Evolutionary conservation across 1,284 basidiomycete species (phyloP), one percentile per base, ranked within the genome.

Genomic region (Entoloma clypeatum): DNA sequence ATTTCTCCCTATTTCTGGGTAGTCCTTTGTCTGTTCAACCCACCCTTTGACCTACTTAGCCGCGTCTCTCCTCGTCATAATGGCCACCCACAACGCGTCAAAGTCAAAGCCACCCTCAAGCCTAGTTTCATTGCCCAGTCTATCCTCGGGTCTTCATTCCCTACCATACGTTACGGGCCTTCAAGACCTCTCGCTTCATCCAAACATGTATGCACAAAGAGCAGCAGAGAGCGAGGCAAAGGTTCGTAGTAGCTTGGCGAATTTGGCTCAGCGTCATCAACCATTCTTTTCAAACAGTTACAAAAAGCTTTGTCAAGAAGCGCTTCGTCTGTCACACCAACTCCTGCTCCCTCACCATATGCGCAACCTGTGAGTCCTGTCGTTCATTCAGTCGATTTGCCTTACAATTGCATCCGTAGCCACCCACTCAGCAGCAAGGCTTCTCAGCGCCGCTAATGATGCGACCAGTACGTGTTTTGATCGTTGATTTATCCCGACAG

Each of bases 191-290:
- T 64, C 75, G 0, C 63, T 87, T 1, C 84, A 87, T 61, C 77
- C 73, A 1, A 73, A 71, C 59, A 82, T 81, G 77, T 81, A 81
- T 49, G 74, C 77, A 1, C 72, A 77, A 40, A 72, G 75, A 28
- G 75, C 76, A 23, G 75, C 77, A 13, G 77, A 84, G 60, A 83
- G 81, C 52, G 78, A 86, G 61, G 83, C 81, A 28, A 84, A 86
- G 75, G 84, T 84, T 42, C 48, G 65, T 46, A 10, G 30, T 19
- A 21, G 16, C 36, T 30, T 4, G 31, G 39, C 23, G 24, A 27
- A 35, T 37, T 41, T 17, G 17, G 14, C n/a, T 2, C 14, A 16
- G n/a, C 29, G 13, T 17, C 21, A 4, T 41, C 3, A 42, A 48
- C 28, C 46, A 36, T 42, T 9, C 49, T 49, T 30, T 24, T 39